phyloP scores from a whole-genome alignment of 1,284 basidiomycete species.

The Ganoderma resinaceum region DNA sequence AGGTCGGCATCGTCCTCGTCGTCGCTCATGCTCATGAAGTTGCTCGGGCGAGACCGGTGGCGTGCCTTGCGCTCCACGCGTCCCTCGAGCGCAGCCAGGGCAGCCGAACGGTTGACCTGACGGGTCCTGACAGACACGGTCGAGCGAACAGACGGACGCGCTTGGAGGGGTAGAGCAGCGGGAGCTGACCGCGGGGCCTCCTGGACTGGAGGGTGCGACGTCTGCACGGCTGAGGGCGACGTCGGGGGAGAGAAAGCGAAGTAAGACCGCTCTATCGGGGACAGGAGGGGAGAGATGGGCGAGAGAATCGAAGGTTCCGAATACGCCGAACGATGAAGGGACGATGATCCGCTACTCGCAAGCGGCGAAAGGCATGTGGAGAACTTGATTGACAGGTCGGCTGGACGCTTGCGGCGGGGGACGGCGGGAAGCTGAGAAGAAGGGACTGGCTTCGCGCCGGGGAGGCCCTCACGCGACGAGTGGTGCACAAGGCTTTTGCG shows the following conservation, averaged over 20 bases:
- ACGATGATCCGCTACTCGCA: slow-evolving; percentile 19
- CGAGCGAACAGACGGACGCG: slow-evolving; percentile 37
- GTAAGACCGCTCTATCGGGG: slow-evolving; percentile 34
- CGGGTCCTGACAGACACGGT: slow-evolving; percentile 38
- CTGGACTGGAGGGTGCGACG: slow-evolving; percentile 18
- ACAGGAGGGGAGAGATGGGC: slow-evolving; percentile 32
- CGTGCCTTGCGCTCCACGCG: slow-evolving; percentile 38
- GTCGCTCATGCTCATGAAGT: slow-evolving; percentile 73
- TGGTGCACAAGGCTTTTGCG: slow-evolving; percentile 37
- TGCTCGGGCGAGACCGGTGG: slow-evolving; percentile 41
- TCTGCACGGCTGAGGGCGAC: slow-evolving; percentile 23
- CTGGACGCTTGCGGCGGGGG: slow-evolving; percentile 28
- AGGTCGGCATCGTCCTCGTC: slow-evolving; percentile 57
- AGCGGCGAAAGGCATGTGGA: slow-evolving; percentile 31
- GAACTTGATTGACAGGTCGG: slow-evolving; percentile 33
- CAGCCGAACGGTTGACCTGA: slow-evolving; percentile 52
- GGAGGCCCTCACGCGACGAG: slow-evolving; percentile 57
- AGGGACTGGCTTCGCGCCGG: slow-evolving; percentile 68
- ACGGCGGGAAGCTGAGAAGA: slow-evolving; percentile 48
- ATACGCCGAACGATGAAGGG: slow-evolving; percentile 32
- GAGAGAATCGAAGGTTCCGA: slow-evolving; percentile 48
- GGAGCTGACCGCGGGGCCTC: slow-evolving; percentile 17
- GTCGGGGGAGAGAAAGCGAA: slow-evolving; percentile 33
- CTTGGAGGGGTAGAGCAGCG: slow-evolving; percentile 21
- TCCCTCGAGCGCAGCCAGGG: slow-evolving; percentile 70